phyloP scores from a whole-genome alignment of 306 rosid species.

The Cucurbita moschata region DNA sequence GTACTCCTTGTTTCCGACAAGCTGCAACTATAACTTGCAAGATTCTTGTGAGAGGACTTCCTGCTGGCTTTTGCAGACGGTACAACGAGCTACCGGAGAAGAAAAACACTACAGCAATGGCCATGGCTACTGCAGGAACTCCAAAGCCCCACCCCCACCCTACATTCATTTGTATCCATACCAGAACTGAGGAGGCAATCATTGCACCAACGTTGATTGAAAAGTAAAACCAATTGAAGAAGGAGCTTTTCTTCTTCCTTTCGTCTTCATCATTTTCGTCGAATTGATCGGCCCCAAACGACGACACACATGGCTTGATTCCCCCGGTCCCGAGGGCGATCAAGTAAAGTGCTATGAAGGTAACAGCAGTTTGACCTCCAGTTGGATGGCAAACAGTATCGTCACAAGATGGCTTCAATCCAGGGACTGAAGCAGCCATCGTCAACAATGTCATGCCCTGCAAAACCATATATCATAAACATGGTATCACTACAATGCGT shows the following conservation, averaged over 20 bases:
- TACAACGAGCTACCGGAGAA: slow-evolving; percentile 43
- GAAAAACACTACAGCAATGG: slow-evolving; percentile 43
- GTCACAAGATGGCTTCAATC: slow-evolving; percentile 47
- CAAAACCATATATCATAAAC: neutral
- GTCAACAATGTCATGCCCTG: slow-evolving; percentile 54
- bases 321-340: slow-evolving; percentile 84
- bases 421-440: slow-evolving; percentile 40
- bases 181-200: slow-evolving; percentile 59
- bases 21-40: slow-evolving; percentile 61
- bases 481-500: neutral
- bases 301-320: slow-evolving; percentile 83
- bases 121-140: slow-evolving; percentile 71
- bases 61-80: slow-evolving; percentile 61
- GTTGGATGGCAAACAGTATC: slow-evolving; percentile 35
- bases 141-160: slow-evolving; percentile 97
- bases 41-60: slow-evolving; percentile 75
- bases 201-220: slow-evolving; percentile 70
- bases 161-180: slow-evolving; percentile 68
- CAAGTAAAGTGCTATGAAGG: slow-evolving; percentile 53
- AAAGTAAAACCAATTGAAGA: slow-evolving; percentile 83
- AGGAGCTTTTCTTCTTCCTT: slow-evolving; percentile 49
- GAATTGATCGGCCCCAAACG: slow-evolving; percentile 81
- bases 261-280: slow-evolving; percentile 49
- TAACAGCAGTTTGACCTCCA: slow-evolving; percentile 23
- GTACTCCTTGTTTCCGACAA: slow-evolving; percentile 22